Base-by-base conservation (phyloP, 768 basidiomycete genomes). In the Lanmaoa pseudosensibilis region DNA sequence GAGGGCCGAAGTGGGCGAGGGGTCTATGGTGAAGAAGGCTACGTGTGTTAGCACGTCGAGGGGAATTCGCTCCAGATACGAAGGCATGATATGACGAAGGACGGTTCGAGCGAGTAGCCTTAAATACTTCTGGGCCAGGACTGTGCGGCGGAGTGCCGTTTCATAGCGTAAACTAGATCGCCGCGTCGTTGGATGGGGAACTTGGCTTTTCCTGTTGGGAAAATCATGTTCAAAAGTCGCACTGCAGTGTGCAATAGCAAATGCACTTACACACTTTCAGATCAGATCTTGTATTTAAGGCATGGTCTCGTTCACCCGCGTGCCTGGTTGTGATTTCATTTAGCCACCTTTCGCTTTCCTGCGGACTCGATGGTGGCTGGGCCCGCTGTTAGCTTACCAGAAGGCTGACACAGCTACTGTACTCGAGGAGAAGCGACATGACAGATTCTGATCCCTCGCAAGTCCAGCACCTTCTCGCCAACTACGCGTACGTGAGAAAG, bases 31-130 rank as follows among this genome's bases (percentile, higher is more conserved):
- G 41, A 81, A 73, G 57, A 79, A 73, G 13, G 83, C 83, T 34
- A 88, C 77, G 58, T 81, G 72, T 43, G 79, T 79, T 18, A 88
- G 77, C 58, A 88, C 68, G 62, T 87, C 84, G 61, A 70, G 70
- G 21, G 86, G 84, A 37, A 86, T 64, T 3, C 62, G 67, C 51
- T 83, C 79, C 47, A 87, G 70, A 49, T 64, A 66, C 55, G 80
- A 77, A 59, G 72, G 33, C 81, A 82, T 84, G 61, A 50, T 57
- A 59, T 61, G 52, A 57, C 64, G 63, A 59, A 53, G 63, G 48
- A 48, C 52, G 55, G 48, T 21, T 37, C 38, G 51, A 49, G 43
- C 11, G 39, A 34, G 56, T 30, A 39, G 59, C 57, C 57, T 65
- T 70, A 70, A 70, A 66, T 68, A 63, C 63, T 46, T 50, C 40